Evolutionary conservation across 441 rosid genomes (phyloP).

Genomic region (Adansonia rubrostipa): DNA sequence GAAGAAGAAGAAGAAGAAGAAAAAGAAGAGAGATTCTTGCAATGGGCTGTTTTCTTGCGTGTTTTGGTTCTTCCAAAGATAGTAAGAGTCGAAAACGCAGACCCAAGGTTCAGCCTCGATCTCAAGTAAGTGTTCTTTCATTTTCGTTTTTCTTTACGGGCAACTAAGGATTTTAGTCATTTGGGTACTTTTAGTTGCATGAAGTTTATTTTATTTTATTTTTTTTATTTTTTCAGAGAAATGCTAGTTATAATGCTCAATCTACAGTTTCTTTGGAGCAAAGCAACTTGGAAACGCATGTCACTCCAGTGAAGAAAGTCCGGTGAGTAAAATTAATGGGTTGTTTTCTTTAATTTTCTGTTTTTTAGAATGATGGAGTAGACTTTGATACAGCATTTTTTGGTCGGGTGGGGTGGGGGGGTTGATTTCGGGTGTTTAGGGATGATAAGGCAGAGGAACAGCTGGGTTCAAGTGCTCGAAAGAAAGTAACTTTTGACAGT

Average conservation of each 20-base stretch:
- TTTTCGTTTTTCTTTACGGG: neutral
- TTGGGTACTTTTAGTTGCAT: neutral
- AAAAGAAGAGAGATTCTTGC: neutral
- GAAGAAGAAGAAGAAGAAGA: neutral
- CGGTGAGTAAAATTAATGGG: constrained; percentile 38
- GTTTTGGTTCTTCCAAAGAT: constrained; percentile 81
- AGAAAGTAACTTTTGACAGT: constrained; percentile 80
- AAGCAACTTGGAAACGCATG: constrained; percentile 30
- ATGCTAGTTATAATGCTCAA: constrained; percentile 30
- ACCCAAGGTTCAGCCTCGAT: constrained; percentile 48
- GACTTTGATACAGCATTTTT: constrained; percentile 15
- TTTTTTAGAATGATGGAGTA: neutral
- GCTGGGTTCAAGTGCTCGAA: constrained; percentile 43
- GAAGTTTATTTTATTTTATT: neutral
- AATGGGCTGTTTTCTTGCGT: constrained; percentile 83
- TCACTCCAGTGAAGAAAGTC: constrained; percentile 31
- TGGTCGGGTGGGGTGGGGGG: too few species aligned
- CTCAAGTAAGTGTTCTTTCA: constrained; percentile 40
- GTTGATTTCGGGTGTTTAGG: constrained; percentile 32
- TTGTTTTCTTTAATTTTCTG: neutral
- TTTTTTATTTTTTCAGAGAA: constrained; percentile 33
- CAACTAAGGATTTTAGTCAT: neutral
- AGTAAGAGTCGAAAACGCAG: constrained; percentile 48
- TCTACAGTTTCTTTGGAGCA: constrained; percentile 34
- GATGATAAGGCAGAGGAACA: constrained; percentile 45